Evolutionary conservation across 2,329 filamentous ascomycete species (phyloP), one percentile per base, ranked within the genome.

Genomic region (Fusarium nisikadoi): DNA sequence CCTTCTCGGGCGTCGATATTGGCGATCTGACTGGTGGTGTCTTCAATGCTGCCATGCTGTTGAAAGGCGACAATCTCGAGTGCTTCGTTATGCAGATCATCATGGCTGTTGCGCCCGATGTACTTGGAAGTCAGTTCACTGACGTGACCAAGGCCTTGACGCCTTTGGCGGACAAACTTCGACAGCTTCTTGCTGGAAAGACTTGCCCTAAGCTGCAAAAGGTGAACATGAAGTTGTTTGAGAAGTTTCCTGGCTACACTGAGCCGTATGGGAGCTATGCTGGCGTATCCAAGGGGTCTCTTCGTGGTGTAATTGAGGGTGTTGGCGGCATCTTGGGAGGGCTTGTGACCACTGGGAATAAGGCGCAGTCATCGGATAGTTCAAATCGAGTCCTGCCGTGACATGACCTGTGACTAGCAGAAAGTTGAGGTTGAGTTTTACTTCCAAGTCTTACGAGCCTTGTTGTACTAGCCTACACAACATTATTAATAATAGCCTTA

Each of bases 1-100:
- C 50, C 3, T 66, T 65, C 6, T 11, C 31, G 0, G 61, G 50
- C 1, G 61, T 66, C 0, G 63, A 66, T 2, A 33, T 66, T 1
- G 23, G 27, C 0, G 61, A 66, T 13, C 85, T 83, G 23, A 82
- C 86, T 1, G 81, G 82, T 17, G 84, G 84, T 16, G 77, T 87
- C 1, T 82, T 83, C 68, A 86, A 85, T 65, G 59, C 77, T 7
- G 61, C 77, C 11, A 82, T 77, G 10, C 74, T 87, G 0, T 68
- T 82, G 8, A 66, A 87, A 46, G 83, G 82, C 20, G 85, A 87
- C 74, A 87, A 88, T 66, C 76, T 83, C 8, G 54, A 82, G n/a
- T 87, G 85, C 33, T 79, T 80, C 20, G 65, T 74, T 11, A 73
- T 79, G 43, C 56, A 86, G 50, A 71, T 80, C 8, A 78, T 82